Evolutionary conservation across 805 yeast species (phyloP).

Genomic region (Wickerhamomyces canadensis): DNA sequence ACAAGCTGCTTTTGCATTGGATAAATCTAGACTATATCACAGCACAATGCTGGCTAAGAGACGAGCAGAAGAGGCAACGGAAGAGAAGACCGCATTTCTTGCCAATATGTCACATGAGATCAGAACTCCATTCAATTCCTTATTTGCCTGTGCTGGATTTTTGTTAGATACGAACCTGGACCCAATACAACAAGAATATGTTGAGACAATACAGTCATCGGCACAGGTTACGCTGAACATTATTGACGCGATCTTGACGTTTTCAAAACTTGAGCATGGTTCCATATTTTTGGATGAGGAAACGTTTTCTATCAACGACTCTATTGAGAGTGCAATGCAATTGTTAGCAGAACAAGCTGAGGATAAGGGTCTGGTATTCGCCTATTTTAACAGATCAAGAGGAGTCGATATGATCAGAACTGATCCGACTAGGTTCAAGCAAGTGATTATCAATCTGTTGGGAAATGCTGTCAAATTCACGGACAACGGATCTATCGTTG

Average conservation of each 20-base stretch:
- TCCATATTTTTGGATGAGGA: conserved; percentile 82
- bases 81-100: conserved; percentile 80
- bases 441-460: conserved; percentile 74
- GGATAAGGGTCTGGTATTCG: conserved; percentile 70
- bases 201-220: conserved; percentile 77
- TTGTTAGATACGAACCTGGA: conserved; percentile 80
- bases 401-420: conserved; percentile 80
- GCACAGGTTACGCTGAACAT: conserved; percentile 83
- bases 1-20: conserved; percentile 47
- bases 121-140: conserved; percentile 87
- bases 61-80: conserved; percentile 84
- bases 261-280: conserved; percentile 87
- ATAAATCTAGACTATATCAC: conserved; percentile 39
- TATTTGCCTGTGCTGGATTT: conserved; percentile 86
- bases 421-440: conserved; percentile 78
- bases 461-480: conserved; percentile 89
- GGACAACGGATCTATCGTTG: conserved; percentile 70
- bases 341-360: conserved; percentile 83
- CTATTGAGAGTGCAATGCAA: conserved; percentile 82
- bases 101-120: conserved; percentile 87
- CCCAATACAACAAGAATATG: conserved; percentile 83
- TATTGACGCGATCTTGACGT: conserved; percentile 83
- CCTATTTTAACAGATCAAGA: conserved; percentile 72
- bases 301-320: conserved; percentile 75
- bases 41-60: conserved; percentile 66